These are phyloP conservation scores for Dalbergia oliveri DNA, from an alignment of 306 rosid genomes.

Conservation along the genomic window DNA sequence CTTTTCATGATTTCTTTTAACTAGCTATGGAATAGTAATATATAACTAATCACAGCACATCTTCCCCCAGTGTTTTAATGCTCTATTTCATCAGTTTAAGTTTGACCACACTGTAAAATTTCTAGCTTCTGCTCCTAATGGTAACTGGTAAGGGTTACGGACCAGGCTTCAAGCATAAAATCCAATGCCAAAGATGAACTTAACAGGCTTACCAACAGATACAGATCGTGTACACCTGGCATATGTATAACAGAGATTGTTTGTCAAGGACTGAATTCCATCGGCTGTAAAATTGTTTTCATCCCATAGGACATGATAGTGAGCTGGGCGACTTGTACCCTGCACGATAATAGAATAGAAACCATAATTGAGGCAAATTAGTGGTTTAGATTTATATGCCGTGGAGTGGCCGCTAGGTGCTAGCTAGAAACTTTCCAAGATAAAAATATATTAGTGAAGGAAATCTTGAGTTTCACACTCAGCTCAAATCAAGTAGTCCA, in stretches of 20 bases:
- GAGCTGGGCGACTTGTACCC: constrained; percentile 98
- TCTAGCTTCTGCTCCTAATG: no score
- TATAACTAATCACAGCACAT: no score
- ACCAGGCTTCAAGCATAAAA: not conserved
- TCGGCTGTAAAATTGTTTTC: constrained; percentile 93
- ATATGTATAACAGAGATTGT: constrained; percentile 90
- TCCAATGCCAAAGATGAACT: not conserved
- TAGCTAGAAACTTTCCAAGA: constrained; percentile 5
- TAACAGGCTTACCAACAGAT: constrained; percentile 76
- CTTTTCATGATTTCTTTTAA: no score
- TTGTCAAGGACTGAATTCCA: constrained; percentile 87
- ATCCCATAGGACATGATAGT: constrained; percentile 94
- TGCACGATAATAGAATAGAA: constrained; percentile 39
- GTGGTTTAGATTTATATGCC: not conserved
- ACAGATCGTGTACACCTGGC: constrained; percentile 95
- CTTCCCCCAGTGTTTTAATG: no score
- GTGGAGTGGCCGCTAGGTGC: no score
- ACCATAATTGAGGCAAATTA: not conserved
- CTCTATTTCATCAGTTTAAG: no score
- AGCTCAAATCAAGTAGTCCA: constrained; percentile 3
- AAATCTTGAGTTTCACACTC: not conserved
- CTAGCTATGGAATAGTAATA: no score
- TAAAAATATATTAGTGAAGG: not conserved
- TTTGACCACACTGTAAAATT: no score
- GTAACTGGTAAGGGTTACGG: not conserved